Evolutionary conservation across 2,329 filamentous ascomycete genomes (phyloP), one percentile per base, ranked within the genome.

Genomic region (Phyllosticta citriasiana): DNA sequence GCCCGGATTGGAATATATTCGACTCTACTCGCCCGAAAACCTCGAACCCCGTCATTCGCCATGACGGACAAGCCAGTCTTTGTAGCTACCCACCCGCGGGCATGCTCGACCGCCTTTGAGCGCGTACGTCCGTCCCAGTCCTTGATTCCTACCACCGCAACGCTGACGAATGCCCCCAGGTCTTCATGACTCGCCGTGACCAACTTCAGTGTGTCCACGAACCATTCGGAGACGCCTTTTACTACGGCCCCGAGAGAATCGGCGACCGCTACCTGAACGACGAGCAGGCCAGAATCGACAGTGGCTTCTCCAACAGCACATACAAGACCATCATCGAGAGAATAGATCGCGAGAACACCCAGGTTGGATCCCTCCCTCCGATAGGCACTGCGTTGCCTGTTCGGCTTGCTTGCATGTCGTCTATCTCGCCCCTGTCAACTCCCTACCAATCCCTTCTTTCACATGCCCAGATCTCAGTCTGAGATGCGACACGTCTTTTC

Each of bases 81-180:
- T 74, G 86, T 94, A 70, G 91, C 88, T 62, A 97, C 94, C 69
- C 93, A 97, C 76, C 94, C 94, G 40, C 83, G 94, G 76, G 91
- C 93, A 66, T 97, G 92, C 79, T 97, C 92, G 62, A 97, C 94
- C 56, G 94, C 94, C 30, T 99, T 97, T 78, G 94, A 99, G 80
- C 83, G 93, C 76, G 93, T 95, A 80, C 71, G 82, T 77, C 47
- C 71, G 82, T 77, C 47, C 7, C 35, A 19, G 2, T 16, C 14
- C 61, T 57, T 52, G 25, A 57, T 25, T 40, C 63, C 63, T 30
- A 56, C 53, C 64, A 24, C 47, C 51, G 51, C 2, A 12, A 16
- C 14, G 33, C 53, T 63, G 62, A 59, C 57, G 53, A 63, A 66
- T 26, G 64, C 65, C 53, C 47, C 12, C 58, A 74, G 72, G 92